phyloP scores from a whole-genome alignment of 306 rosid species.

The Vicia sativa region DNA sequence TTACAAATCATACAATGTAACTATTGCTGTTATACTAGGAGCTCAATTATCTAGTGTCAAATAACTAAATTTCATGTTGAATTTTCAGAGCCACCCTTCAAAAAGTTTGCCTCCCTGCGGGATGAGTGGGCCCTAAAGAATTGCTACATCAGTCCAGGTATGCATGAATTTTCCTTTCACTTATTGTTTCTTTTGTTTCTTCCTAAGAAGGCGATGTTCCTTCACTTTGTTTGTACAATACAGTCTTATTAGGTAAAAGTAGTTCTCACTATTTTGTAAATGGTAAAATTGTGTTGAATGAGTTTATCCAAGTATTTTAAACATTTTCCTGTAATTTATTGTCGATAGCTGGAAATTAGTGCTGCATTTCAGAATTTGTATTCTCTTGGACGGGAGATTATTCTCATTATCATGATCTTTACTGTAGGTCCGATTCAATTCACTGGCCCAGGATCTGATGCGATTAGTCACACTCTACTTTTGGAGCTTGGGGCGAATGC shows the following conservation, averaged over 20 bases:
- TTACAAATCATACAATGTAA: slow-evolving; percentile 10
- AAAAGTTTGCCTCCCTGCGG: slow-evolving; percentile 80
- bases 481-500: slow-evolving; percentile 81
- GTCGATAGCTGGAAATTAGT: slow-evolving; percentile 2
- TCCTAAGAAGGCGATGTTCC: slow-evolving; percentile 14
- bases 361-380: not conserved
- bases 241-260: not conserved
- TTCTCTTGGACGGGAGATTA: slow-evolving; percentile 28
- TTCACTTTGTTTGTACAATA: not conserved
- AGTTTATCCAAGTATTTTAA: not conserved
- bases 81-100: slow-evolving; percentile 84
- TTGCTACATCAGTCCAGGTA: slow-evolving; percentile 91
- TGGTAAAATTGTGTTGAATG: not conserved
- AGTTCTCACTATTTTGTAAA: not conserved
- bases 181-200: slow-evolving; percentile 16
- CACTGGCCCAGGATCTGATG: slow-evolving; percentile 71
- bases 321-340: not conserved
- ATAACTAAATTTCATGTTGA: slow-evolving; percentile 34
- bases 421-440: slow-evolving; percentile 91
- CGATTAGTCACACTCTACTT: slow-evolving; percentile 75
- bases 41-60: slow-evolving; percentile 28
- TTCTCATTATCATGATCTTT: slow-evolving; percentile 8
- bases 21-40: slow-evolving; percentile 19
- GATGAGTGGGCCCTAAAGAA: slow-evolving; percentile 95
- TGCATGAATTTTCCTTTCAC: slow-evolving; percentile 22